Evolutionary conservation across 495 filamentous ascomycete species (phyloP), one percentile per base, ranked within the genome.

Genomic region (Parathielavia appendiculata): DNA sequence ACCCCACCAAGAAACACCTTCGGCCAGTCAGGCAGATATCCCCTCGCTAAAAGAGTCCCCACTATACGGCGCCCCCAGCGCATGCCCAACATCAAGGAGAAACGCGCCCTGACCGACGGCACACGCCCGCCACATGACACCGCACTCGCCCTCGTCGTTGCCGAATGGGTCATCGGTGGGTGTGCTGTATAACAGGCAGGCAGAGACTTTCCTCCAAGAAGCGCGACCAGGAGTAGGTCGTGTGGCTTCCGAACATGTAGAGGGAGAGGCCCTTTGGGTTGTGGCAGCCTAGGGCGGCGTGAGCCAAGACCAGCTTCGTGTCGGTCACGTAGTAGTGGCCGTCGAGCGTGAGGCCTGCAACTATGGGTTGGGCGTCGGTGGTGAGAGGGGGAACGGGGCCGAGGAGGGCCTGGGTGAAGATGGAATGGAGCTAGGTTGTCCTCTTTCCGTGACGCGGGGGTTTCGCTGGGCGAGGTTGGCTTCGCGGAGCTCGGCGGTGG

Each of bases 221-320:
- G 7, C 77, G 69, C 13, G 77, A 76, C 69, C 76, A 78, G 7
- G 77, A 71, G 56, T 77, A 79, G 16, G 75, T 69, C 16, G 73
- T 62, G 58, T 75, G 74, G 55, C 75, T 78, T 7, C 78, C 78
- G 52, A 75, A 78, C 10, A 81, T 70, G 12, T 76, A 77, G 17
- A 79, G 57, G 7, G 73, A 77, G 17, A 77, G 62, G 19, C 73
- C 75, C 9, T 64, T 30, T 22, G 73, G 63, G 36, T 76, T 63
- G 55, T 75, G 71, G 58, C 67, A 67, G 36, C 74, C 76, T 34
- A 79, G 54, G 11, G 77, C 75, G 2, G 77, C 77, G 56, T 76
- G 75, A 51, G 61, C 70, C 23, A 70, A 55, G 43, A 78, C 73
- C 40, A 74, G 61, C 3, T 72, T 62, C 23, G 71, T 57, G 38